These are phyloP conservation scores for Fraxinus dipetala DNA, from an alignment of 305 asterid species.

Conservation along the genomic window DNA sequence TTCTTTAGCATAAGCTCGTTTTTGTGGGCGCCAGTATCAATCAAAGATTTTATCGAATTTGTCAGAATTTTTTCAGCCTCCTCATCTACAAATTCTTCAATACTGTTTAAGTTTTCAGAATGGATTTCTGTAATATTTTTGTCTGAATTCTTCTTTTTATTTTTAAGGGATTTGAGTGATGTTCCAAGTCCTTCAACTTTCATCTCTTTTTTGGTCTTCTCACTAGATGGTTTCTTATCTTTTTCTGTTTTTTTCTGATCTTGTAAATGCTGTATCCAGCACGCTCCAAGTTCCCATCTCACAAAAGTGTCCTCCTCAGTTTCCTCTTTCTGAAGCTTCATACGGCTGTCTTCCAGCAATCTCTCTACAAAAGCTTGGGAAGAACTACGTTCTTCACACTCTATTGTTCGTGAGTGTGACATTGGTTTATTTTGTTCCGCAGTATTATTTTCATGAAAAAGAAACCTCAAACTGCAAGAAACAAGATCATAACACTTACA, in stretches of 20 bases:
- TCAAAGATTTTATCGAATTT: slow-evolving; percentile 43
- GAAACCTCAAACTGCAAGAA: slow-evolving; percentile 74
- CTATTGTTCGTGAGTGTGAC: slow-evolving; percentile 42
- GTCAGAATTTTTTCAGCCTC: slow-evolving; percentile 44
- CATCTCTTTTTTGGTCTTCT: slow-evolving; percentile 75
- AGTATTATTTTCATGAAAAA: slow-evolving; percentile 65
- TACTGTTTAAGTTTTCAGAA: slow-evolving; percentile 37
- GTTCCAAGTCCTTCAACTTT: slow-evolving; percentile 97
- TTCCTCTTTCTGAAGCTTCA: slow-evolving; percentile 75
- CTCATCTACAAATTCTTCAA: slow-evolving; percentile 39
- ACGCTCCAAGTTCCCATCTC: slow-evolving; percentile 99
- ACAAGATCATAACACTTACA: slow-evolving; percentile 6
- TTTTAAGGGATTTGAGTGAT: slow-evolving; percentile 84
- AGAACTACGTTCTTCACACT: slow-evolving; percentile 52
- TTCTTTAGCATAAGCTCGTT: slow-evolving; percentile 57
- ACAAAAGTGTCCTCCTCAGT: slow-evolving; percentile 52
- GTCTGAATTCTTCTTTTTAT: slow-evolving; percentile 60
- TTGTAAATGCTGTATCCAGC: slow-evolving; percentile 97
- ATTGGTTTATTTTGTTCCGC: slow-evolving; percentile 45
- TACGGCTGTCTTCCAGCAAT: slow-evolving; percentile 78
- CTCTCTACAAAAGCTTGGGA: slow-evolving; percentile 63
- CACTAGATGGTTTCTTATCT: slow-evolving; percentile 67
- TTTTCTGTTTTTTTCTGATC: slow-evolving; percentile 93
- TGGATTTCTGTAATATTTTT: slow-evolving; percentile 46
- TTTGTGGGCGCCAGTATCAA: slow-evolving; percentile 52